Percentiles rank a stretch among this genome's conserved stretches.
Conservation (phyloP, 371 early-diverging fungal genomes). For the Batkoa obscura region DNA sequence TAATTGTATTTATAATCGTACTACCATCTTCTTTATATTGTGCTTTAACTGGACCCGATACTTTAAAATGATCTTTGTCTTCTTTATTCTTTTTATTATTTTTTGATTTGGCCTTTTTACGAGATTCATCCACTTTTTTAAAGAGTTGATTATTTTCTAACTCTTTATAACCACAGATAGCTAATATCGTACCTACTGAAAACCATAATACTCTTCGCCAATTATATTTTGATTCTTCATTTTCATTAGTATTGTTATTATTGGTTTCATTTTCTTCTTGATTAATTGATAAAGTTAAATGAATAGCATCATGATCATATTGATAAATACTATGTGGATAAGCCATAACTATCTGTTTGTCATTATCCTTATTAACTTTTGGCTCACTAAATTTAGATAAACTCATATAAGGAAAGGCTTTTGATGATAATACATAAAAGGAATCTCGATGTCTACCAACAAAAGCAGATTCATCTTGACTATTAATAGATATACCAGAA, state of each 20-base stretch:
- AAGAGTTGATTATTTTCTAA: neutral
- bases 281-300: neutral
- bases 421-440: conserved; percentile 26
- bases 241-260: neutral
- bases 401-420: neutral
- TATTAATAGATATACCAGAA: conserved; percentile 17
- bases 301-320: neutral
- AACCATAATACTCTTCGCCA: neutral
- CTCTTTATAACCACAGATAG: neutral
- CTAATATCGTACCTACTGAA: neutral
- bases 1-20: conserved; percentile 14
- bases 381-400: neutral
- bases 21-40: conserved; percentile 5
- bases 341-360: neutral
- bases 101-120: neutral
- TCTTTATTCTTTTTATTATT: neutral
- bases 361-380: neutral
- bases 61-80: neutral
- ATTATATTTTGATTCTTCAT: neutral
- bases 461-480: conserved; percentile 24
- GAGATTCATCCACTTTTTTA: neutral
- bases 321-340: neutral
- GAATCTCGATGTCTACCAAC: conserved; percentile 32
- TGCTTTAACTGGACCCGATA: neutral
- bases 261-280: neutral